Evolutionary conservation across 2,329 filamentous ascomycete species (phyloP), one percentile per base, ranked within the genome.

Genomic region (Emmonsia crescens): DNA sequence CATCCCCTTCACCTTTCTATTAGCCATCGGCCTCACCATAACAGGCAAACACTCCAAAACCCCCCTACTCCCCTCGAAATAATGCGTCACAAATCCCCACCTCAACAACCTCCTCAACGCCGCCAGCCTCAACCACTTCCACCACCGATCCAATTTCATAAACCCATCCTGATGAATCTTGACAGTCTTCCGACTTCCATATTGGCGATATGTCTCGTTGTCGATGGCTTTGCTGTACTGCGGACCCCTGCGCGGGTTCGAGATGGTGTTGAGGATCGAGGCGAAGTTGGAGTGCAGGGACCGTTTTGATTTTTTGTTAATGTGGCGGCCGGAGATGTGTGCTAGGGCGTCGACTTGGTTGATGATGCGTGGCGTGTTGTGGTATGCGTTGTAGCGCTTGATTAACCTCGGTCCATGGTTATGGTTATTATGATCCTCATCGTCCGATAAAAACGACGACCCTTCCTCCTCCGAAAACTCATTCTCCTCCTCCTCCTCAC

Each of bases 121-220:
- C 63, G 85, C 83, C 58, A 89, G 73, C 36, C 86, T 78, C 66
- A 84, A 79, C 67, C 88, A 76, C 73, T 89, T 89, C 87, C 87
- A 89, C 87, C 87, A 90, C 65, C 82, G 81, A 72, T 89, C 85
- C 58, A 89, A 84, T 58, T 77, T 80, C 77, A 89, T 82, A 60
- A 82, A 79, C 2, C 84, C 82, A 55, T 79, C 80, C 27, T 79
- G 78, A 60, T 82, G 78, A 61, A 89, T 82, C 61, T 82, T 80
- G 46, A 89, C 78, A 12, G 76, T 82, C 75, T 88, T 77, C 62
- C 85, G 79, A 62, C 81, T 85, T 5, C 86, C 86, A 64, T 85
- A 85, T 57, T 80, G 78, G 29, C 77, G 77, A 31, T 84, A 83
- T 0, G 80, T 83, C 42, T 87, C 81, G 55, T 82, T 76, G 64